Evolutionary conservation across 2,329 filamentous ascomycete species (phyloP).

Genomic region (Fusarium phyllophilum): DNA sequence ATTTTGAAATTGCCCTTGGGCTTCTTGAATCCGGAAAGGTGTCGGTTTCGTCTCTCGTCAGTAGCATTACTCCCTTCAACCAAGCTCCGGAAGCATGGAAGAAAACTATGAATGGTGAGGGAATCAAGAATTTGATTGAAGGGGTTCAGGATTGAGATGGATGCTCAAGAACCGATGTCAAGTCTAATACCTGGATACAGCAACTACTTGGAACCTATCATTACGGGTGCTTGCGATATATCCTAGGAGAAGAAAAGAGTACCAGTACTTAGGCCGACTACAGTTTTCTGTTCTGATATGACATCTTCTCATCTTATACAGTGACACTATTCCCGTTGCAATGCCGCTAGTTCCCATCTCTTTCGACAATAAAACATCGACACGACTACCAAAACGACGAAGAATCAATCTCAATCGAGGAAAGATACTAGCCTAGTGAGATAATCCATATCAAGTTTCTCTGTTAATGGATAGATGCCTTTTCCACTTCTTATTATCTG

Average conservation of each 20-base stretch:
- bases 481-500: background rate
- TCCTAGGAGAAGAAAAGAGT: background rate
- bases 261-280: background rate
- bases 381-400: background rate
- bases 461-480: too few relatives aligned
- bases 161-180: background rate
- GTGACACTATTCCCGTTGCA: background rate
- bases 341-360: background rate
- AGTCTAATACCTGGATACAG: background rate
- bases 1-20: slow-evolving; percentile 85
- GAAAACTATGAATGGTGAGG: slow-evolving; percentile 85
- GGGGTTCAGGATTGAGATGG: slow-evolving; percentile 15
- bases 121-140: slow-evolving; percentile 73
- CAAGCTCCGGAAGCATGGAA: slow-evolving; percentile 72
- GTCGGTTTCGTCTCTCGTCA: slow-evolving; percentile 82
- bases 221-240: too few relatives aligned
- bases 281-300: background rate
- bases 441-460: too few relatives aligned
- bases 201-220: background rate
- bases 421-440: background rate
- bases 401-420: background rate
- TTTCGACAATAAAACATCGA: background rate
- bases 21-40: slow-evolving; percentile 78
- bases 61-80: slow-evolving; percentile 80
- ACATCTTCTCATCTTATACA: background rate